Percentiles rank a stretch among this genome's conserved stretches.
These are phyloP conservation scores for Fomitopsis serialis DNA, from an alignment of 768 basidiomycete genomes.

Conservation along the genomic window DNA sequence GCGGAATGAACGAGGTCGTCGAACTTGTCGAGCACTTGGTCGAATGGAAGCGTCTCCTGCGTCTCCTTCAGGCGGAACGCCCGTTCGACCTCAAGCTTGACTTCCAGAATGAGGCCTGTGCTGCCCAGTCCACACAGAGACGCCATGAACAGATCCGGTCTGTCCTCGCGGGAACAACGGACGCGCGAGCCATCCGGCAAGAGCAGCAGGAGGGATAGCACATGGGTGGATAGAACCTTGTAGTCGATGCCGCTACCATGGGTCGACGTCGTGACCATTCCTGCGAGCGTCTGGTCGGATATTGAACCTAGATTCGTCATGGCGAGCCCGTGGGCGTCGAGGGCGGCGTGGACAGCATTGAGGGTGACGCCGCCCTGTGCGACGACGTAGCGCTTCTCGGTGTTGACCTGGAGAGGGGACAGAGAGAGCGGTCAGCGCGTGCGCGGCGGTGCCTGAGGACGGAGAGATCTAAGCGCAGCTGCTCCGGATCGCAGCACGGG, in stretches of 20 bases:
- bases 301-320: constrained; percentile 94
- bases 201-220: constrained; percentile 69
- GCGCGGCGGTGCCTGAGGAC: constrained; percentile 4
- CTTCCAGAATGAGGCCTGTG: constrained; percentile 81
- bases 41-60: constrained; percentile 57
- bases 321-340: constrained; percentile 66
- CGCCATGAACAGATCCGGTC: constrained; percentile 78
- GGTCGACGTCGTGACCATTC: constrained; percentile 89
- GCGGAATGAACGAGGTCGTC: constrained; percentile 54
- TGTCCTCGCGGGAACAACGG: constrained; percentile 56
- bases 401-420: constrained; percentile 51
- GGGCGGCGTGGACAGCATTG: constrained; percentile 60
- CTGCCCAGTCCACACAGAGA: constrained; percentile 87
- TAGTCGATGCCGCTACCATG: constrained; percentile 85
- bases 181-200: constrained; percentile 71
- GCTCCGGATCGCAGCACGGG: constrained; percentile 10
- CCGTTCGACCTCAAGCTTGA: constrained; percentile 74
- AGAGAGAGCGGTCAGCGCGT: background rate
- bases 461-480: constrained; percentile 4
- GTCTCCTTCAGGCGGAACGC: constrained; percentile 78
- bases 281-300: constrained; percentile 92
- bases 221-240: constrained; percentile 78
- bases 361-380: constrained; percentile 80
- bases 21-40: constrained; percentile 52
- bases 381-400: constrained; percentile 58